phyloP scores from a whole-genome alignment of 495 filamentous ascomycete species.

The Entonaema liquescens region DNA sequence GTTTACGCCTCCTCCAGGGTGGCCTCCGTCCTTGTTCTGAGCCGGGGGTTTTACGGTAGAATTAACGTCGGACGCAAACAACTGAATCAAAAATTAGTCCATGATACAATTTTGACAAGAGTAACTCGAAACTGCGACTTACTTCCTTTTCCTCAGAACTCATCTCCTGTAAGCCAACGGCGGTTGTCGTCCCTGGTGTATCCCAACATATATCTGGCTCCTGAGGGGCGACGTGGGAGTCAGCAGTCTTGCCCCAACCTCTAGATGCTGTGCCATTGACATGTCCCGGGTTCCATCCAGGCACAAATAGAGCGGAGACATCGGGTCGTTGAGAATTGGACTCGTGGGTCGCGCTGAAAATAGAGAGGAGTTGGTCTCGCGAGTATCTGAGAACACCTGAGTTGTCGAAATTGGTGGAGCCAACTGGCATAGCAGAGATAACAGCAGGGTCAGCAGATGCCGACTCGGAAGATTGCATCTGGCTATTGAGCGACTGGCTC shows the following conservation, averaged over 20 bases:
- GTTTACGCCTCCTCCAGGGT: slow-evolving; percentile 60
- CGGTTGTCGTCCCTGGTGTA: slow-evolving; percentile 71
- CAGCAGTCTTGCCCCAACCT: slow-evolving; percentile 80
- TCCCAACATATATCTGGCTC: slow-evolving; percentile 94
- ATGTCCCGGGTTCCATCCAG: slow-evolving; percentile 78
- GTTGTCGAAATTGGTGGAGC: slow-evolving; percentile 56
- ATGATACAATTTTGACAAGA: not conserved
- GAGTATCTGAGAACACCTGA: slow-evolving; percentile 66
- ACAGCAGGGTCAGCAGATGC: slow-evolving; percentile 48
- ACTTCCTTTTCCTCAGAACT: slow-evolving; percentile 86
- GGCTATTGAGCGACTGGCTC: slow-evolving; percentile 67
- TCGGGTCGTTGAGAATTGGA: slow-evolving; percentile 66
- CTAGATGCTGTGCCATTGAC: slow-evolving; percentile 68
- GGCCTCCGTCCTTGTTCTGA: slow-evolving; percentile 74
- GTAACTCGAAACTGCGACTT: slow-evolving; percentile 41
- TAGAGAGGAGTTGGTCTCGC: slow-evolving; percentile 81
- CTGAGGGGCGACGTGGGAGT: slow-evolving; percentile 66
- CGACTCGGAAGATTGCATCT: slow-evolving; percentile 61
- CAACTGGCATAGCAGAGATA: slow-evolving; percentile 43
- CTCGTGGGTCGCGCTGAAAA: slow-evolving; percentile 69
- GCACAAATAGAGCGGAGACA: slow-evolving; percentile 71
- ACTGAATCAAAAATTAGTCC: slow-evolving; percentile 42
- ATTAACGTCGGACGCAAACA: slow-evolving; percentile 88
- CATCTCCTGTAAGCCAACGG: slow-evolving; percentile 79
- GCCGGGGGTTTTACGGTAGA: slow-evolving; percentile 88